Evolutionary conservation across 2,329 filamentous ascomycete genomes (phyloP).

Genomic region (Aspergillus clavatus): DNA sequence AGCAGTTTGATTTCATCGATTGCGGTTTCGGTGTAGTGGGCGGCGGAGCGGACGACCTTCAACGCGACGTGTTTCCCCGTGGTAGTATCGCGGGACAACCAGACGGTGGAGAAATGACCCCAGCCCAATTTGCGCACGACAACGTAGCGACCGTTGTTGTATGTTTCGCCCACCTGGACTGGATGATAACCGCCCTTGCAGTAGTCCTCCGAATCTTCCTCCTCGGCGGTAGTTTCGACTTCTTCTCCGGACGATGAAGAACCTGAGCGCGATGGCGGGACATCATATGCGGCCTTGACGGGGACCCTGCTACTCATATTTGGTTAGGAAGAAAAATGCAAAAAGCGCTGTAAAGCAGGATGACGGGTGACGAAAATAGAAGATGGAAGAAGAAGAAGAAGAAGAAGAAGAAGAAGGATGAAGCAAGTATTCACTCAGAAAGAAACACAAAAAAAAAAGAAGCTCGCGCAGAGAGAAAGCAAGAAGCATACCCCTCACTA

Average conservation of each 20-base stretch:
- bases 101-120: constrained; percentile 99
- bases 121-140: constrained; percentile 94
- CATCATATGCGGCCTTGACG: constrained; percentile 37
- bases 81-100: constrained; percentile 74
- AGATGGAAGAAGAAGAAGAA: constrained; percentile 3
- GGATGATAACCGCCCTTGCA: constrained; percentile 99
- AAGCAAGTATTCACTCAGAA: constrained; percentile 4
- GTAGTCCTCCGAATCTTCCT: constrained; percentile 98
- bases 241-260: constrained; percentile 77
- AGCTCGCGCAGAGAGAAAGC: constrained; percentile 3
- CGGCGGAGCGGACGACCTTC: constrained; percentile 94
- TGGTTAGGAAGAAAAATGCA: constrained; percentile 7
- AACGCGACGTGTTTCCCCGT: constrained; percentile 92
- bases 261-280: constrained; percentile 66
- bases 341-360: constrained; percentile 2
- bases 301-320: constrained; percentile 17
- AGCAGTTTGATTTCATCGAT: constrained; percentile 98
- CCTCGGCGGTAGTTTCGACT: constrained; percentile 87
- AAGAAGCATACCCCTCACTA: constrained; percentile 39
- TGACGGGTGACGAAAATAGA: too few species aligned
- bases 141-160: constrained; percentile 96
- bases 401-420: constrained; percentile 2
- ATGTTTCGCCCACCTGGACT: constrained; percentile 88
- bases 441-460: not conserved
- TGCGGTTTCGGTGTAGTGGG: constrained; percentile 97